Evolutionary conservation across 768 basidiomycete species (phyloP).

Genomic region (Pisolithus tinctorius): DNA sequence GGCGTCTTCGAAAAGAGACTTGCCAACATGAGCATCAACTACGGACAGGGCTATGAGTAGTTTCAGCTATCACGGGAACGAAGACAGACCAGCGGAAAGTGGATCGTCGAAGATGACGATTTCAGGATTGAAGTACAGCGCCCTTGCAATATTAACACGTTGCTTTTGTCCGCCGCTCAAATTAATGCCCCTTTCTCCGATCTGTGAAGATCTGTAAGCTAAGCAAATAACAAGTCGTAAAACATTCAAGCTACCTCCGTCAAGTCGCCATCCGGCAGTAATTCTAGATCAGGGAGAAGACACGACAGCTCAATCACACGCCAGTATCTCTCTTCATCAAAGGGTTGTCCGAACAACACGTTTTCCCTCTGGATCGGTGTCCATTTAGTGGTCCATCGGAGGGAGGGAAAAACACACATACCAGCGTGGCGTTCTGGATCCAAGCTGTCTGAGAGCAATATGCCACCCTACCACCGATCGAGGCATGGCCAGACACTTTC

Average conservation of each 20-base stretch:
- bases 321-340: conserved; percentile 64
- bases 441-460: conserved; percentile 73
- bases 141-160: conserved; percentile 63
- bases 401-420: conserved; percentile 12
- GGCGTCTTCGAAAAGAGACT: conserved; percentile 60
- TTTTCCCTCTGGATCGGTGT: conserved; percentile 46
- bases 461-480: conserved; percentile 57
- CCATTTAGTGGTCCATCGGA: too few relatives aligned
- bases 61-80: neutral
- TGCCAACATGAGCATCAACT: conserved; percentile 75
- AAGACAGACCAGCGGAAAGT: conserved; percentile 47
- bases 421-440: conserved; percentile 67
- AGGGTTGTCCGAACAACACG: conserved; percentile 58
- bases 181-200: conserved; percentile 68
- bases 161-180: conserved; percentile 63
- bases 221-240: neutral
- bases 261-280: conserved; percentile 63
- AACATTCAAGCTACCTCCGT: conserved; percentile 46
- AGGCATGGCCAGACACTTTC: conserved; percentile 40
- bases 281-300: conserved; percentile 55
- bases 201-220: conserved; percentile 29
- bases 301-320: conserved; percentile 49
- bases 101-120: conserved; percentile 60
- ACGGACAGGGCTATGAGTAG: neutral
- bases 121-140: conserved; percentile 60